Evolutionary conservation across 169 alveolate species (phyloP), one percentile per base, ranked within the genome.

Genomic region (Cryptosporidium ryanae): DNA sequence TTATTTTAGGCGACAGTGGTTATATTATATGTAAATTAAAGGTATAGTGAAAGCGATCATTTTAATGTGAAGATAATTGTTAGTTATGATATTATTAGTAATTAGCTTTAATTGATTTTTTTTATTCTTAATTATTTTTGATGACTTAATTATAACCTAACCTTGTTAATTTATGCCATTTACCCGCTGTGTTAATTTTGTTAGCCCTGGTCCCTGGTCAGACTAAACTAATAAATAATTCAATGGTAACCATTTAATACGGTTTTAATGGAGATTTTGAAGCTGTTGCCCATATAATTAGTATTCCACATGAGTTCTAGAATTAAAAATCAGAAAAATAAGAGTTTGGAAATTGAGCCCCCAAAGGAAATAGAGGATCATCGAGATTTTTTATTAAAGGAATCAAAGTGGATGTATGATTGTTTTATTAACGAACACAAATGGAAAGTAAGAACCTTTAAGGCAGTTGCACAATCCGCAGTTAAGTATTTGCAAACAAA

Each of bases 281-380:
- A 4, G 8, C 46, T 38, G 8, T 38, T 38, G 8, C 46, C 8
- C 46, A 38, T 52, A 21, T 68, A 54, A 38, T 10, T 23, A 2
- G 17, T 52, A 68, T 32, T 55, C 50, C 76, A 23, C 18, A 76
- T 43, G 46, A 61, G 38, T 50, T 13, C 64, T 48, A 55, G 31
- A 61, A 32, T 7, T 46, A 55, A 61, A 44, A 18, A n/a, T 46
- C 87, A 76, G 44, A 61, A 76, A 34, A 59, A 38, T 38, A 31
- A 76, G 21, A 15, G 46, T n/a, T 13, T 61, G 21, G 76, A 55
- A 23, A 44, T 34, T 17, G 87, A 76, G 17, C 87, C 87, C 54
- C 87, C 87, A 59, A 55, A 48, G 27, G 87, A 76, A 15, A 0
- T 61, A 52, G 87, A 76, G 49, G 87, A 76, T 31, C 87, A 76